Conservation (phyloP, 106 monocot genomes). For the Allium cepa region DNA sequence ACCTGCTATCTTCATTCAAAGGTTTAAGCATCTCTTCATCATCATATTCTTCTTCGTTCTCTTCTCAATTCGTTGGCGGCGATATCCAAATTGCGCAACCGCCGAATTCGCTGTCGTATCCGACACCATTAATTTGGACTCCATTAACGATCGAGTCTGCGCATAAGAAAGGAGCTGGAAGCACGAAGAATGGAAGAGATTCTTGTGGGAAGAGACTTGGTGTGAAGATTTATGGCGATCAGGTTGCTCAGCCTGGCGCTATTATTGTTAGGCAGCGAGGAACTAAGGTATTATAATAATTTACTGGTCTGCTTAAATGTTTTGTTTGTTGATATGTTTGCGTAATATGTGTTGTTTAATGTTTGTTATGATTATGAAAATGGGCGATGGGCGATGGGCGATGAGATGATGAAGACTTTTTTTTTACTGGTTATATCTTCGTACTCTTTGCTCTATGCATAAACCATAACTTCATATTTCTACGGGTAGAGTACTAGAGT, state of each 20-base stretch:
- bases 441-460: no score
- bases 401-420: no score
- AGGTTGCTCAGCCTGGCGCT: conserved; percentile 80
- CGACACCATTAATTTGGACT: conserved; percentile 8
- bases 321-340: no score
- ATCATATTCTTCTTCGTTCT: conserved; percentile 11
- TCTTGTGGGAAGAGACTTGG: conserved; percentile 78
- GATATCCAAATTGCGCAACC: background rate
- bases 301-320: no score
- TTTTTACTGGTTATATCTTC: no score
- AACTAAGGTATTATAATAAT: conserved; percentile 51
- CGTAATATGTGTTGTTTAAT: no score
- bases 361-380: no score
- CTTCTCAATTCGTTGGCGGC: conserved; percentile 31
- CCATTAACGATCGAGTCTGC: conserved; percentile 81
- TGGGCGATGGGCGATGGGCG: no score
- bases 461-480: no score
- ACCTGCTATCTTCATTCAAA: conserved; percentile 44
- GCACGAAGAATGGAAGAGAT: conserved; percentile 92
- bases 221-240: conserved; percentile 96
- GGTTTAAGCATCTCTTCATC: conserved; percentile 26
- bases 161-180: conserved; percentile 98
- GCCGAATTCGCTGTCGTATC: background rate
- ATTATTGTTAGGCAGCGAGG: conserved; percentile 96
- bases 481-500: no score